Evolutionary conservation across 345 rosid genomes (phyloP).

Genomic region (Eutrema heterophyllum): DNA sequence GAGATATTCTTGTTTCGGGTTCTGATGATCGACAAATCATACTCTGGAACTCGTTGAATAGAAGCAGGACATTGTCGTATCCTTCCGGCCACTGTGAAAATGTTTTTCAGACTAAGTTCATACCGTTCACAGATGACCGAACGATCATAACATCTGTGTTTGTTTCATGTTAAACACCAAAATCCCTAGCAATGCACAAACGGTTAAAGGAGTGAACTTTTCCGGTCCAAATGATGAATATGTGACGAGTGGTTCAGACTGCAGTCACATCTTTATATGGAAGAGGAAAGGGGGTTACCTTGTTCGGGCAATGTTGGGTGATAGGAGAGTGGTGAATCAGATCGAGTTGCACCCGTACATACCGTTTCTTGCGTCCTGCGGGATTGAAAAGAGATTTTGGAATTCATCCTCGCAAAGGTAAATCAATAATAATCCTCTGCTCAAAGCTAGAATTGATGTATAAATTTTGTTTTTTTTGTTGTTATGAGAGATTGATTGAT

Average conservation of each 20-base stretch:
- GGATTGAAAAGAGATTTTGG: constrained; percentile 68
- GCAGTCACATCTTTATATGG: constrained; percentile 63
- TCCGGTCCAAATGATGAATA: constrained; percentile 65
- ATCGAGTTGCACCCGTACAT: constrained; percentile 49
- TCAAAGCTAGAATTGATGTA: not conserved
- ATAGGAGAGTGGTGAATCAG: constrained; percentile 51
- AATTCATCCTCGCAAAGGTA: constrained; percentile 75
- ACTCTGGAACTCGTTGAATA: constrained; percentile 46
- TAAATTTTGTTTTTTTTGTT: not conserved
- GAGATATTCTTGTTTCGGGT: constrained; percentile 57
- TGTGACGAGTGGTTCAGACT: constrained; percentile 60
- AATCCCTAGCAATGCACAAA: no score
- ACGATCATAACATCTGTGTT: constrained; percentile 51
- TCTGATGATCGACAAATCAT: constrained; percentile 54
- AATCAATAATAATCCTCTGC: not conserved
- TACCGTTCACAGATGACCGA: constrained; percentile 52
- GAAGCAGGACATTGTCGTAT: constrained; percentile 34
- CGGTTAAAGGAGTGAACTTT: no score
- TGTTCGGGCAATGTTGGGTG: constrained; percentile 50
- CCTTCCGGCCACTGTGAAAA: constrained; percentile 52
- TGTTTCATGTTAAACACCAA: no score
- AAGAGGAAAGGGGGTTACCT: constrained; percentile 49
- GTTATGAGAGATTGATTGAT: constrained; percentile 1
- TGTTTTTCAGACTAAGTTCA: constrained; percentile 50
- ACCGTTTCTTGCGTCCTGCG: no score